Evolutionary conservation across 108 stramenopile genomes (phyloP).

Genomic region (Cyclotella sp.): DNA sequence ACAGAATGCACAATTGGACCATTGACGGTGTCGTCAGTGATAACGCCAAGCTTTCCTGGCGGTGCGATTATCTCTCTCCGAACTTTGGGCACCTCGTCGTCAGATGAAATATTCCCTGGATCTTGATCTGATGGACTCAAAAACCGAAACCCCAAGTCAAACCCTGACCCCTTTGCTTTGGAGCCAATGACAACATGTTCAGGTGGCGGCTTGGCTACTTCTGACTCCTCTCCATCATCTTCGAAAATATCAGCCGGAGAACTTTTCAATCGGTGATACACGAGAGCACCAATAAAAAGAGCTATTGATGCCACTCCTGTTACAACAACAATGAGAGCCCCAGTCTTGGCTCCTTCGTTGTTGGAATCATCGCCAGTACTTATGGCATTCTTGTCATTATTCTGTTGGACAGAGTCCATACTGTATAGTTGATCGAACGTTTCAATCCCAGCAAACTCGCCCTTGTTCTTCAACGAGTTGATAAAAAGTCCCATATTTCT

Average conservation of each 20-base stretch:
- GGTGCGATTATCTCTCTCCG: constrained; percentile 75
- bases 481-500: constrained; percentile 6
- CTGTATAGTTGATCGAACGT: constrained; percentile 23
- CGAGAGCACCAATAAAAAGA: neutral
- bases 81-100: constrained; percentile 20
- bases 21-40: constrained; percentile 73
- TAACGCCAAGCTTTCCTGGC: constrained; percentile 75
- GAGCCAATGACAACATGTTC: neutral
- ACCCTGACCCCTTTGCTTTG: neutral
- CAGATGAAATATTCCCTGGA: neutral
- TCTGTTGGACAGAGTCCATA: constrained; percentile 5
- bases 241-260: neutral
- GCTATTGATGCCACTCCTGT: constrained; percentile 3
- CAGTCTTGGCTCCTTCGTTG: neutral
- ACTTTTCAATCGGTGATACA: neutral
- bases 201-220: neutral
- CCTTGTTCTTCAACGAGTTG: constrained; percentile 6
- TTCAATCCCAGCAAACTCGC: constrained; percentile 16
- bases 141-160: neutral
- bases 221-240: neutral
- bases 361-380: neutral
- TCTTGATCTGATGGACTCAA: neutral
- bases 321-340: constrained; percentile 11
- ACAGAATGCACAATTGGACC: constrained; percentile 81
- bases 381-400: constrained; percentile 9